These are phyloP conservation scores for Penicillium canescens DNA, from an alignment of 495 filamentous ascomycete genomes.

Conservation along the genomic window DNA sequence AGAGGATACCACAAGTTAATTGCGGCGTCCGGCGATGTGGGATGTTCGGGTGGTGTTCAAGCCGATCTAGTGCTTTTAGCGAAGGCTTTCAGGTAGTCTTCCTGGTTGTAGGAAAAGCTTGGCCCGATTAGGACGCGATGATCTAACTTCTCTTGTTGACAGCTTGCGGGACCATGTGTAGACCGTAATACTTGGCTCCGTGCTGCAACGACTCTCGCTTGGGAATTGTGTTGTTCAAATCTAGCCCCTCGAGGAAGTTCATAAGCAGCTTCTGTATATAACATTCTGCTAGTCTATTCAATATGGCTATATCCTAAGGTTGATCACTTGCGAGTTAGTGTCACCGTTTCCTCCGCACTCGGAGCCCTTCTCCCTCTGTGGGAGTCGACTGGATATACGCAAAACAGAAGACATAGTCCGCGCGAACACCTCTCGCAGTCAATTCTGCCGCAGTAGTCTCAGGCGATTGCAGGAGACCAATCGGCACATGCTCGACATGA, in stretches of 20 bases:
- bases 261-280: slow-evolving; percentile 32
- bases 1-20: slow-evolving; percentile 53
- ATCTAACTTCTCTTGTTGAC: slow-evolving; percentile 47
- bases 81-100: slow-evolving; percentile 33
- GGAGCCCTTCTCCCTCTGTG: slow-evolving; percentile 33
- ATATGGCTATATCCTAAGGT: background rate
- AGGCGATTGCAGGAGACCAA: slow-evolving; percentile 46
- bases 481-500: slow-evolving; percentile 45
- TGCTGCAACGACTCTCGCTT: slow-evolving; percentile 53
- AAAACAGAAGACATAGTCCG: slow-evolving; percentile 57
- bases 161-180: slow-evolving; percentile 46
- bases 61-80: slow-evolving; percentile 16
- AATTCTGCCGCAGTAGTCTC: slow-evolving; percentile 39
- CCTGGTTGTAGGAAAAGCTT: slow-evolving; percentile 58
- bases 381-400: slow-evolving; percentile 51
- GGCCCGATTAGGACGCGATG: slow-evolving; percentile 40
- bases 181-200: slow-evolving; percentile 51
- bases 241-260: slow-evolving; percentile 48
- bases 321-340: slow-evolving; percentile 37
- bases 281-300: too few species aligned
- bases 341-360: slow-evolving; percentile 44
- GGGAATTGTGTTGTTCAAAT: slow-evolving; percentile 39
- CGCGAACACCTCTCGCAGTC: slow-evolving; percentile 31
- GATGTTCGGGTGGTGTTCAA: slow-evolving; percentile 46
- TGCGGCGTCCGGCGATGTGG: slow-evolving; percentile 49